These are phyloP conservation scores for Corylus americana DNA, from an alignment of 306 rosid genomes.

Conservation along the genomic window DNA sequence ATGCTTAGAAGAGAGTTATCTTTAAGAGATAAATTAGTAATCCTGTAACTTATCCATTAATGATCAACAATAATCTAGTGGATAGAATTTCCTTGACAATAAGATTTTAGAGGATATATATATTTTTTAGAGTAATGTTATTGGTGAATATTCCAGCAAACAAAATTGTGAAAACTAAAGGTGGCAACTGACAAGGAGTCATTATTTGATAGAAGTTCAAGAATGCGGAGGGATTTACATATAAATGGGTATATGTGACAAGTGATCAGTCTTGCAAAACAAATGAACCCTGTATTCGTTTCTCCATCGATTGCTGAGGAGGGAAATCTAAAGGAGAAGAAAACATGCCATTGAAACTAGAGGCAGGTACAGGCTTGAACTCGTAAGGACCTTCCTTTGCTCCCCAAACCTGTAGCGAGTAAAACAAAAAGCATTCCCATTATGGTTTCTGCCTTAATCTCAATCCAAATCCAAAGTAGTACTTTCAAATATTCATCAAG, in stretches of 20 bases:
- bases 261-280: conserved; percentile 61
- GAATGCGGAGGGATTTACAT: conserved; percentile 32
- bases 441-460: conserved; percentile 2
- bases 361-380: conserved; percentile 75
- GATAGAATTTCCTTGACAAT: no score
- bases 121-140: no score
- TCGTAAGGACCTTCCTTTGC: conserved; percentile 84
- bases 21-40: no score
- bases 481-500: conserved; percentile 15
- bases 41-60: no score
- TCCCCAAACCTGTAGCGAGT: conserved; percentile 82
- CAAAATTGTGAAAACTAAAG: conserved; percentile 6
- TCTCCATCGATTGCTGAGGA: conserved; percentile 60
- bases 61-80: no score
- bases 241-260: conserved; percentile 19
- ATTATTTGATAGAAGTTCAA: conserved; percentile 20
- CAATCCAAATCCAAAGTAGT: background rate
- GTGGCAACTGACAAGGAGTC: conserved; percentile 14
- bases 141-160: background rate
- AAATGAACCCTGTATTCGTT: conserved; percentile 90
- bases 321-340: conserved; percentile 66
- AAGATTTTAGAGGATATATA: no score
- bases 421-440: conserved; percentile 13
- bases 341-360: conserved; percentile 57
- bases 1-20: no score